Conservation (phyloP, 352 stramenopile genomes). For the Phytophthora multivora region DNA sequence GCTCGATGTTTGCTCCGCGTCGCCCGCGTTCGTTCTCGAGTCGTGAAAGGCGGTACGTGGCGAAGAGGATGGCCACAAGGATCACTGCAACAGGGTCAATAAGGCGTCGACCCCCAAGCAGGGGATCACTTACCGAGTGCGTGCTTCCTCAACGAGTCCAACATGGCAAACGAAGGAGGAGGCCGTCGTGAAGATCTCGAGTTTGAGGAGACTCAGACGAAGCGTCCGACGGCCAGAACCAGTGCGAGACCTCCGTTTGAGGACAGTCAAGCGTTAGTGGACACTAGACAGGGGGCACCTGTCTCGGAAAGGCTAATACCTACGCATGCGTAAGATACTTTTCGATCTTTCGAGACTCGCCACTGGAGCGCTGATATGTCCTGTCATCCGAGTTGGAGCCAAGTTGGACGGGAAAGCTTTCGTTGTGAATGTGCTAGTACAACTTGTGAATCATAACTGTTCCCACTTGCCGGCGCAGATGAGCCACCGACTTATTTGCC, state of each 20-base stretch:
- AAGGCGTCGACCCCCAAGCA: background rate
- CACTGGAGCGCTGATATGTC: no score
- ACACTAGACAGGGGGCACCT: background rate
- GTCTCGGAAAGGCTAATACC: no score
- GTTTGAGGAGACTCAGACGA: no score
- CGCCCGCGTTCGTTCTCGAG: slow-evolving; percentile 52
- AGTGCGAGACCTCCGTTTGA: background rate
- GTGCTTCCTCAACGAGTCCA: slow-evolving; percentile 42
- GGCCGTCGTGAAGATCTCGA: no score
- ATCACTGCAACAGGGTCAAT: slow-evolving; percentile 46
- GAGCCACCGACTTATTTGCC: slow-evolving; percentile 11
- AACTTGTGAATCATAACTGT: background rate
- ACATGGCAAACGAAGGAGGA: slow-evolving; percentile 7
- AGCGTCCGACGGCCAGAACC: slow-evolving; percentile 1
- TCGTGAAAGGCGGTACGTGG: slow-evolving; percentile 62
- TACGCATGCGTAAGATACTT: slow-evolving; percentile 11
- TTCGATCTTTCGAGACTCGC: background rate
- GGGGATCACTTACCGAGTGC: slow-evolving; percentile 31
- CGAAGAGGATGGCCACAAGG: slow-evolving; percentile 56
- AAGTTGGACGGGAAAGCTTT: background rate
- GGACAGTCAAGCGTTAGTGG: background rate
- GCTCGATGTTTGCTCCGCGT: slow-evolving; percentile 32
- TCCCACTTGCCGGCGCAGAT: slow-evolving; percentile 11
- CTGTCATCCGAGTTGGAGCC: background rate
- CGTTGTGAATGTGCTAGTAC: no score